Conservation (phyloP, 1,284 basidiomycete species). For the Anthracocystis walkeri region DNA sequence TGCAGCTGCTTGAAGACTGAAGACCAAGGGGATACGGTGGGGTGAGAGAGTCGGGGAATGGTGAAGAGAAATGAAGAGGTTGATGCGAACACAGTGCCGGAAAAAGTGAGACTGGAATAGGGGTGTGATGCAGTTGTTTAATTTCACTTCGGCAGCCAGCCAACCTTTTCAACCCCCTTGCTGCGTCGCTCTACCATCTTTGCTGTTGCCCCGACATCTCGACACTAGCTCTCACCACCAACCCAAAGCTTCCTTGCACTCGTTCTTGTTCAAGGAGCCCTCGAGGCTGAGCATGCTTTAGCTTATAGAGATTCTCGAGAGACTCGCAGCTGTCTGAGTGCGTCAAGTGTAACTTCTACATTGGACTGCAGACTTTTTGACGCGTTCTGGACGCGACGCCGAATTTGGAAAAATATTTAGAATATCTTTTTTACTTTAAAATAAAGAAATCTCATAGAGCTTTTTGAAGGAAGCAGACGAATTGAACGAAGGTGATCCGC, state of each 20-base stretch:
- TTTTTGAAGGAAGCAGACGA: too few relatives aligned
- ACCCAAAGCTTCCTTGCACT: neutral
- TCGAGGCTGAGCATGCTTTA: neutral
- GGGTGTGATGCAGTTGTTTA: constrained; percentile 28
- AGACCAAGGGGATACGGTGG: neutral
- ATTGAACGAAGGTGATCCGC: too few relatives aligned
- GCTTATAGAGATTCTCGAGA: constrained; percentile 5
- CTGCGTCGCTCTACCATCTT: neutral
- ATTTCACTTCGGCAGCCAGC: neutral
- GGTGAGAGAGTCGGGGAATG: neutral
- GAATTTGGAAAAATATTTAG: constrained; percentile 16
- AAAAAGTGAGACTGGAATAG: constrained; percentile 17
- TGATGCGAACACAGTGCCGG: neutral
- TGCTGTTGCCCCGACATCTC: neutral
- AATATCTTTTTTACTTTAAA: neutral
- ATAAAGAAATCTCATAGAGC: too few relatives aligned
- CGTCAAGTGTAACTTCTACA: constrained; percentile 34
- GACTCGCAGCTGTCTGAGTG: constrained; percentile 9
- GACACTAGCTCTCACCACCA: neutral
- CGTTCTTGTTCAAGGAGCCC: neutral
- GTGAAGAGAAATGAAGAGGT: neutral
- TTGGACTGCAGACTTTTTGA: constrained; percentile 2
- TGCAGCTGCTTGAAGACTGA: neutral
- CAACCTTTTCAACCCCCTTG: neutral
- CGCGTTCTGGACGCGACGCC: constrained; percentile 24